Conservation (phyloP, 2,329 filamentous ascomycete genomes). For the Trichophyton rubrum region DNA sequence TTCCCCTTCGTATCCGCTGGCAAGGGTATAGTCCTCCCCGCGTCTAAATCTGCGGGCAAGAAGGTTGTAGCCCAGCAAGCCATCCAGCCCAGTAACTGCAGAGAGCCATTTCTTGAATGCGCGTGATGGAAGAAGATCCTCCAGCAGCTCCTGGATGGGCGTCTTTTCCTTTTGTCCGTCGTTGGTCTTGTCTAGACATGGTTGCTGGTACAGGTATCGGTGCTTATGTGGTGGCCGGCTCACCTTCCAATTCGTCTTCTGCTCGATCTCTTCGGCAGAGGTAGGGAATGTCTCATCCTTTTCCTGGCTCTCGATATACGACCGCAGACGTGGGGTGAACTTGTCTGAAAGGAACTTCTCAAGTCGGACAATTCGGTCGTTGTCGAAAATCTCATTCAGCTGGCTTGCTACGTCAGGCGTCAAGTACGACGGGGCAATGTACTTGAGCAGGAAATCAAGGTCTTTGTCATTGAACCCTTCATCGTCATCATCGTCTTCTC, state of each 20-base stretch:
- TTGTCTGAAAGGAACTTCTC: conserved; percentile 65
- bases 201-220: conserved; percentile 70
- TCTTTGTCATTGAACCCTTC: conserved; percentile 60
- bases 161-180: conserved; percentile 33
- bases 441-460: conserved; percentile 79
- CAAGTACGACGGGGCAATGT: conserved; percentile 78
- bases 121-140: conserved; percentile 68
- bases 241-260: conserved; percentile 54
- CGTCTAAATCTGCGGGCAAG: conserved; percentile 78
- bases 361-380: conserved; percentile 73
- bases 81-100: conserved; percentile 58
- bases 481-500: conserved; percentile 28
- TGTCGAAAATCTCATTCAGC: conserved; percentile 64
- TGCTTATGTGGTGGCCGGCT: conserved; percentile 90
- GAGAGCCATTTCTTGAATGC: conserved; percentile 86
- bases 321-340: conserved; percentile 59
- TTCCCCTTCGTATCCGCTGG: conserved; percentile 62
- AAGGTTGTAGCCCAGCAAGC: conserved; percentile 59
- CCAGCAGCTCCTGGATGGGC: conserved; percentile 62
- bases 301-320: conserved; percentile 58
- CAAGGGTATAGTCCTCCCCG: conserved; percentile 83
- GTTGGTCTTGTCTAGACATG: conserved; percentile 21
- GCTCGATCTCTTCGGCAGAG: conserved; percentile 45
- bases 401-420: conserved; percentile 83
- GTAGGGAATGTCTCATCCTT: conserved; percentile 32